Base-by-base conservation (phyloP, 495 filamentous ascomycete genomes). In the Ramalina peruviana region DNA sequence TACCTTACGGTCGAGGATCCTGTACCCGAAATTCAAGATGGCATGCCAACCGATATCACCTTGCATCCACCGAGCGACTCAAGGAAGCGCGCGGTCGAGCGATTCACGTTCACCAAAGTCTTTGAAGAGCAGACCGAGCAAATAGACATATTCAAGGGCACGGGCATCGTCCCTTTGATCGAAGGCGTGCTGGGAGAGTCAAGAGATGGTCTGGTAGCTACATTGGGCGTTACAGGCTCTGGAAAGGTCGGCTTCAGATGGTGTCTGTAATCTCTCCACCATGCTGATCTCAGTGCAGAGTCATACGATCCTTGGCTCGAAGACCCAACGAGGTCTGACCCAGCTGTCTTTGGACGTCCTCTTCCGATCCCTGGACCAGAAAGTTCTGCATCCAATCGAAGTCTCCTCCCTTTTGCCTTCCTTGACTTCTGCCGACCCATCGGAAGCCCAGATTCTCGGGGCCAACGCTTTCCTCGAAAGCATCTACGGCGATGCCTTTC, bases 281-380 rank as follows among this genome's bases (percentile, higher is more conserved):
- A 58, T 43, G 38, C 52, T 70, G 46, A 64, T 52, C 4, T 23
- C 25, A n/a, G 4, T 46, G 23, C 57, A 97, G 90, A 89, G 85
- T 55, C 88, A 98, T 62, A 98, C 92, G n/a, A 94, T 97, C 56
- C 76, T 98, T 11, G 92, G 92, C 46, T 89, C 85, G 16, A 82
- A 81, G 54, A 76, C 76, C 13, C 83, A 95, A 63, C 82, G 88
- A 45, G 92, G 92, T 51, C 67, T 98, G 45, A 94, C 85, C 3
- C 92, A 98, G 61, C 81, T 98, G 60, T 76, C 86, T 6, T 80
- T 97, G 20, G 89, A 97, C 57, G 73, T 94, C 19, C 75, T 96
- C 39, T 97, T 90, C 68, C 79, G 80, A 44, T 89, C 84, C 11
- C 71, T 93, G 38, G 75, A 74, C 21, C 66, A 72, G 15, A 81